Evolutionary conservation across 1,284 basidiomycete genomes (phyloP).

Genomic region (Cryptococcus wingfieldii): DNA sequence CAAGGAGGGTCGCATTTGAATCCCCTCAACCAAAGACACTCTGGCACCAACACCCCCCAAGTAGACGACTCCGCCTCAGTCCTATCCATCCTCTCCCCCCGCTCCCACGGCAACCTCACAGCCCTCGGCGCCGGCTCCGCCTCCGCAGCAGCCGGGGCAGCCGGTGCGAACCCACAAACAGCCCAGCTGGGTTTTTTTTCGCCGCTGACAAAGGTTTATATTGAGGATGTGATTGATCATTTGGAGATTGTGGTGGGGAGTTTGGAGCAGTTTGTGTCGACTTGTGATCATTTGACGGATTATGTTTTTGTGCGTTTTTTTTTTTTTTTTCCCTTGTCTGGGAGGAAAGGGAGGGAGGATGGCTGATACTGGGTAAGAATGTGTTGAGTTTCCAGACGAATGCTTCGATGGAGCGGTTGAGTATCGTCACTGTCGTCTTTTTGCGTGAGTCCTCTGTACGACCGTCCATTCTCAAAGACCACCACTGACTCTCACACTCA

Average conservation of each 20-base stretch:
- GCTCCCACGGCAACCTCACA: background rate
- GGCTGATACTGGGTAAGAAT: constrained; percentile 22
- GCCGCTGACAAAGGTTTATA: constrained; percentile 42
- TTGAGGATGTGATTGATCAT: constrained; percentile 47
- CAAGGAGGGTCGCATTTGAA: too few species aligned
- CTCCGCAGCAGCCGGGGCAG: too few species aligned
- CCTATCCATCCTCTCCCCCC: background rate
- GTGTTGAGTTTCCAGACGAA: constrained; percentile 47
- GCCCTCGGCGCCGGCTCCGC: background rate
- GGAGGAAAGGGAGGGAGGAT: background rate
- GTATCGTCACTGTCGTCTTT: constrained; percentile 49
- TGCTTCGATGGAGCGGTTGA: constrained; percentile 47
- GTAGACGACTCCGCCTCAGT: background rate
- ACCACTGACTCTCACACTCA: constrained; percentile 5
- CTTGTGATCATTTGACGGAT: constrained; percentile 47
- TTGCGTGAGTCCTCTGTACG: constrained; percentile 39
- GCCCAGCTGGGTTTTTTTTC: constrained; percentile 32
- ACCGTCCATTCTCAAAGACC: too few species aligned
- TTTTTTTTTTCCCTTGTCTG: background rate
- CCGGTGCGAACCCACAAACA: too few species aligned
- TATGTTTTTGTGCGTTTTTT: constrained; percentile 43
- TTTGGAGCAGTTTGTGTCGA: constrained; percentile 45
- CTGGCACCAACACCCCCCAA: background rate
- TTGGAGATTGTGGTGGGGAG: constrained; percentile 45
- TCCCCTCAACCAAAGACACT: too few species aligned